phyloP scores from a whole-genome alignment of 2,329 filamentous ascomycete species.

The Catunica adiposa region DNA sequence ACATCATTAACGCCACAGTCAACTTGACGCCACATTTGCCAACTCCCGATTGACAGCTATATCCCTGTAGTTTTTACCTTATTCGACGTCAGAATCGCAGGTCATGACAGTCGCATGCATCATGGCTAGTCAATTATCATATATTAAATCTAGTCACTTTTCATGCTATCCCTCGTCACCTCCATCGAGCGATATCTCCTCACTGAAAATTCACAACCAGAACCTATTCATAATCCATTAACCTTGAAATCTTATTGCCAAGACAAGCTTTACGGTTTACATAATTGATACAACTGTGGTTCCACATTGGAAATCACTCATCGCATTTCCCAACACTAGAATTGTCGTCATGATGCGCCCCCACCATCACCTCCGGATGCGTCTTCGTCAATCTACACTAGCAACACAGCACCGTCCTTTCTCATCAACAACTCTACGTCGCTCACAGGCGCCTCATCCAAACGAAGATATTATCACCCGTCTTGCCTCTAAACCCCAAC shows the following conservation, averaged over 20 bases:
- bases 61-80: background rate
- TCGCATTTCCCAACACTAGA: background rate
- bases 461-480: conserved; percentile 62
- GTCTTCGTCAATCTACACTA: background rate
- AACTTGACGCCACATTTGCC: background rate
- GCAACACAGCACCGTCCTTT: background rate
- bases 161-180: too few species aligned
- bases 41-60: background rate
- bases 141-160: too few species aligned
- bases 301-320: background rate
- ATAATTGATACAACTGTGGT: too few species aligned
- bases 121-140: too few species aligned
- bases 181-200: too few species aligned
- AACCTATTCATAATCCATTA: too few species aligned
- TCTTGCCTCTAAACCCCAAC: conserved; percentile 61
- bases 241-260: too few species aligned
- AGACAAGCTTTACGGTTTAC: too few species aligned
- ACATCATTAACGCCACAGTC: background rate
- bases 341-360: background rate
- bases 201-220: too few species aligned
- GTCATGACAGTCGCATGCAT: background rate
- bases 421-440: background rate
- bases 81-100: background rate
- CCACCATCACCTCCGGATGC: background rate
- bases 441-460: conserved; percentile 20